Conservation (phyloP, 1,139 yeast species). For the Diutina rugosa region DNA sequence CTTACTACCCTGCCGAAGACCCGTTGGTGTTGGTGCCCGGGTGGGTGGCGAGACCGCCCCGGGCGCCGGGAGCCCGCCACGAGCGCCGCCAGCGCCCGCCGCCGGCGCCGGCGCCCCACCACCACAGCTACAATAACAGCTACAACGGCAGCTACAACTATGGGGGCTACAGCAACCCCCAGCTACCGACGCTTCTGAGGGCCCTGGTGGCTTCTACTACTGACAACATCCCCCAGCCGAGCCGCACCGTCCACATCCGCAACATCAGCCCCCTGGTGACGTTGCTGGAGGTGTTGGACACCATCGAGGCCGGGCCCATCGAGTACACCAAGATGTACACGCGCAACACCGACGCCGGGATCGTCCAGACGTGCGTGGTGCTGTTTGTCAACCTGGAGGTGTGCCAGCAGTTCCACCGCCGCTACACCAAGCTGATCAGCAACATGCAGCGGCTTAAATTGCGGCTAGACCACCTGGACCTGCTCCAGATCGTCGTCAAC, state of each 20-base stretch:
- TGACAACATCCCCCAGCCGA: slow-evolving; percentile 22
- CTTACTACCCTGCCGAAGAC: not conserved
- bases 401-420: slow-evolving; percentile 21
- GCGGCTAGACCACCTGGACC: slow-evolving; percentile 16
- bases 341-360: slow-evolving; percentile 16
- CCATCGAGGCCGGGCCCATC: slow-evolving; percentile 30
- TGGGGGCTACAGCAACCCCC: not conserved
- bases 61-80: not conserved
- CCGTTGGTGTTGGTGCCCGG: not conserved
- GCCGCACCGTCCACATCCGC: slow-evolving; percentile 22
- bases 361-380: slow-evolving; percentile 21
- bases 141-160: not conserved
- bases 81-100: not conserved
- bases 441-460: slow-evolving; percentile 16
- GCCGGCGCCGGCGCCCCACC: not conserved
- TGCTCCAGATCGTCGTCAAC: slow-evolving; percentile 16
- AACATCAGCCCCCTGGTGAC: slow-evolving; percentile 17
- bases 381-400: slow-evolving; percentile 27
- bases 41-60: not conserved
- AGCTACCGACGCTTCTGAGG: not conserved
- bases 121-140: too few relatives aligned
- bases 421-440: slow-evolving; percentile 16
- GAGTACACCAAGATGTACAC: slow-evolving; percentile 27
- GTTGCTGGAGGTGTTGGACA: slow-evolving; percentile 19
- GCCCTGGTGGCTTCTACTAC: slow-evolving; percentile 10